These are phyloP conservation scores for Pichiaceae sp. DNA, from an alignment of 1,139 yeast species.

Conservation along the genomic window DNA sequence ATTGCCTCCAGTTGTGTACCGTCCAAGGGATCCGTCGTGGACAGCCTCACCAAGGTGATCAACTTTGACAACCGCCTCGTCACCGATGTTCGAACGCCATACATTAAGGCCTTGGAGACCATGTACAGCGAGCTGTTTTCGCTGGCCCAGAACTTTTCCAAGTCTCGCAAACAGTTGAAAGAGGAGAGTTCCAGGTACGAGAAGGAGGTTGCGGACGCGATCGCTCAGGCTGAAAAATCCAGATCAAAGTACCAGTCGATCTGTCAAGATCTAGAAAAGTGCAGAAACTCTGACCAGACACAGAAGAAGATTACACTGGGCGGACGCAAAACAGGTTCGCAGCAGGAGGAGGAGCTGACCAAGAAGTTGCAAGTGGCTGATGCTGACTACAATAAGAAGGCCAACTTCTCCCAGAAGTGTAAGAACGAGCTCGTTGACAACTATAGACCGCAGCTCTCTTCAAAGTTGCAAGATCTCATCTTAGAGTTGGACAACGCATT, in stretches of 20 bases:
- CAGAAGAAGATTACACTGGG: slow-evolving; percentile 75
- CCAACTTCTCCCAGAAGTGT: slow-evolving; percentile 60
- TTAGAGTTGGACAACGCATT: slow-evolving; percentile 85
- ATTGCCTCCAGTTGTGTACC: slow-evolving; percentile 32
- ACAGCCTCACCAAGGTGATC: slow-evolving; percentile 59
- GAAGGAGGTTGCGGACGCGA: slow-evolving; percentile 76
- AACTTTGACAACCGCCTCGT: slow-evolving; percentile 70
- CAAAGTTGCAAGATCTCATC: slow-evolving; percentile 66
- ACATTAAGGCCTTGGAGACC: slow-evolving; percentile 68
- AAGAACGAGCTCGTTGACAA: slow-evolving; percentile 65
- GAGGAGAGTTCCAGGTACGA: slow-evolving; percentile 80
- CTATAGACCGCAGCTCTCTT: slow-evolving; percentile 72
- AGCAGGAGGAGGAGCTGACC: slow-evolving; percentile 86
- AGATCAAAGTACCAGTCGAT: slow-evolving; percentile 69
- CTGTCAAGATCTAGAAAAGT: slow-evolving; percentile 80
- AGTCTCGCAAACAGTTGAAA: slow-evolving; percentile 66
- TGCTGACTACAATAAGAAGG: slow-evolving; percentile 73
- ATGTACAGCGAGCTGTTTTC: slow-evolving; percentile 86
- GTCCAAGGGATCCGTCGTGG: slow-evolving; percentile 62
- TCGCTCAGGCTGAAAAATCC: slow-evolving; percentile 81
- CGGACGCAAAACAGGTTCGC: slow-evolving; percentile 69
- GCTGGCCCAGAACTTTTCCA: slow-evolving; percentile 57
- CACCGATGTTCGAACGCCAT: slow-evolving; percentile 60
- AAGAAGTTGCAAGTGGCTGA: slow-evolving; percentile 80
- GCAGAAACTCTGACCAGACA: slow-evolving; percentile 68